Conservation (phyloP, 345 rosid genomes). For the Salix dunnii region DNA sequence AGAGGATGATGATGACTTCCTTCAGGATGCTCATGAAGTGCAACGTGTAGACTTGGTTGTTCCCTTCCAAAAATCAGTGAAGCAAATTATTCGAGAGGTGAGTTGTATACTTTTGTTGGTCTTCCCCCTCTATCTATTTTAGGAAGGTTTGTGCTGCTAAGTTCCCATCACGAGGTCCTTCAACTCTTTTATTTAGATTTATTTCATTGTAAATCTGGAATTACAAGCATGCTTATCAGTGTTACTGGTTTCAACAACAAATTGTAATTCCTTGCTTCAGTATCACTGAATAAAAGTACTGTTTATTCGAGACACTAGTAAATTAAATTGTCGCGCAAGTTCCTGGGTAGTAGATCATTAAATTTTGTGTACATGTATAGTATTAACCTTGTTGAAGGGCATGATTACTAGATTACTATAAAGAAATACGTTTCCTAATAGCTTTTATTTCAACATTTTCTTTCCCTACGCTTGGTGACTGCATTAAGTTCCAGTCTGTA, state of each 20-base stretch:
- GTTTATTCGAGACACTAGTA: background rate
- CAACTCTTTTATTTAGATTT: background rate
- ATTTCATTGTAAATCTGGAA: background rate
- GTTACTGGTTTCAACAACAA: background rate
- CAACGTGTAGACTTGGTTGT: constrained; percentile 56
- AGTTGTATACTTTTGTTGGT: constrained; percentile 4
- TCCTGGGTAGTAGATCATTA: background rate
- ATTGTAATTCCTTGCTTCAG: background rate
- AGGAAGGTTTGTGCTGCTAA: background rate
- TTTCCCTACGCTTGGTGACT: background rate
- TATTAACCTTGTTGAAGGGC: too few relatives aligned
- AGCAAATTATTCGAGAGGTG: constrained; percentile 90
- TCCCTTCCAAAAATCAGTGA: constrained; percentile 82
- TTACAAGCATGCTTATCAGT: background rate
- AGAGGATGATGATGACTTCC: constrained; percentile 71
- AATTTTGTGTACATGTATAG: too few relatives aligned
- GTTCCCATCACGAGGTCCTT: background rate
- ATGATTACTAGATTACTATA: background rate
- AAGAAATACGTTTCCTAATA: background rate
- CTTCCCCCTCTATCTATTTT: background rate
- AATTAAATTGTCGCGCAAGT: background rate
- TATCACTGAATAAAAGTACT: background rate
- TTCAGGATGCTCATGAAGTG: constrained; percentile 44
- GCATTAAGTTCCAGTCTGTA: background rate
- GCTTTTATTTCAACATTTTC: background rate